Evolutionary conservation across 306 rosid genomes (phyloP).

Genomic region (Sicyos edulis): DNA sequence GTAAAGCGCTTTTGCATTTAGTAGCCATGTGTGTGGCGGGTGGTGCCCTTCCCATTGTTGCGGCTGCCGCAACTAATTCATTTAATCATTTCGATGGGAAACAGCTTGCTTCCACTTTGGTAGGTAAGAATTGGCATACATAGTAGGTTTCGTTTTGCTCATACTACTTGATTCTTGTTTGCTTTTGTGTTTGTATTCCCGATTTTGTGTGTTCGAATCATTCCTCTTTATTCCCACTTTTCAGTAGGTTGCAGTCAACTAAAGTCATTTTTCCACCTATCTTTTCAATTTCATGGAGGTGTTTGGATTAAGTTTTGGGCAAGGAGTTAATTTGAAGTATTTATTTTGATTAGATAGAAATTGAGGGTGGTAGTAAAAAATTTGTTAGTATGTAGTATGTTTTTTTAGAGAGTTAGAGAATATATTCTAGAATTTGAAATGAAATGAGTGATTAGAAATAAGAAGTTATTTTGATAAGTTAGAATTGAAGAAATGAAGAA

Average conservation of each 20-base stretch:
- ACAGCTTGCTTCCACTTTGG: slow-evolving; percentile 18
- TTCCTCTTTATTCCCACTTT: not conserved
- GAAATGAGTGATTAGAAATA: no score
- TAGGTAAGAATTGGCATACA: not conserved
- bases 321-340: no score
- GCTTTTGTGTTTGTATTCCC: not conserved
- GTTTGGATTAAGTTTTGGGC: no score
- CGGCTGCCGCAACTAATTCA: not conserved
- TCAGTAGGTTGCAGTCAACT: not conserved
- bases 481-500: no score
- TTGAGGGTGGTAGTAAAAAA: no score
- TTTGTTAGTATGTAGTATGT: no score
- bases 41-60: not conserved
- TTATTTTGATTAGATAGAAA: no score
- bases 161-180: not conserved
- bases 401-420: no score
- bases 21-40: not conserved
- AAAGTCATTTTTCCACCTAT: not conserved
- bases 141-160: not conserved
- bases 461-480: no score
- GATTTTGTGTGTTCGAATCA: not conserved
- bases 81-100: slow-evolving; percentile 14
- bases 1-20: slow-evolving; percentile 6
- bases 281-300: no score
- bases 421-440: no score